Evolutionary conservation across 768 basidiomycete species (phyloP).

Genomic region (Pisolithus orientalis): DNA sequence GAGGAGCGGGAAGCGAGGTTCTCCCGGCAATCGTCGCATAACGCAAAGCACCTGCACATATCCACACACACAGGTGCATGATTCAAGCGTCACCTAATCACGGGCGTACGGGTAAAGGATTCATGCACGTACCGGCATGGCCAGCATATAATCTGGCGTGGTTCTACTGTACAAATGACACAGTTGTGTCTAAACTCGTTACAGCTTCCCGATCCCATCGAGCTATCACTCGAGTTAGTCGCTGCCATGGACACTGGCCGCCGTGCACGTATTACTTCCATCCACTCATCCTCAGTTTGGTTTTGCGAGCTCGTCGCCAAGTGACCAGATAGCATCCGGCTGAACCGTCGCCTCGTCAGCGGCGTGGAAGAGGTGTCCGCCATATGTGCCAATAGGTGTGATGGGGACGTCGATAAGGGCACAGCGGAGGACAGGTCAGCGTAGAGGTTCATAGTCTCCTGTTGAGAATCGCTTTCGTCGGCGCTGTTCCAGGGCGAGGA

Average conservation of each 20-base stretch:
- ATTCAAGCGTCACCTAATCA: background rate
- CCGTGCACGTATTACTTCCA: constrained; percentile 24
- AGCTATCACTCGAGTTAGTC: constrained; percentile 3
- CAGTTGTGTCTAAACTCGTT: constrained; percentile 39
- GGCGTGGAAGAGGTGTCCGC: constrained; percentile 35
- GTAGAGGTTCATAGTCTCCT: constrained; percentile 45
- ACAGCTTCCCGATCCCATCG: constrained; percentile 20
- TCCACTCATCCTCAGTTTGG: constrained; percentile 21
- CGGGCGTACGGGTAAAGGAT: background rate
- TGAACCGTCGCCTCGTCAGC: constrained; percentile 45
- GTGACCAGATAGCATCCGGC: constrained; percentile 25
- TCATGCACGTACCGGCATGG: constrained; percentile 61
- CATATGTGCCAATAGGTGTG: constrained; percentile 53
- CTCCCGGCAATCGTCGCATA: constrained; percentile 49
- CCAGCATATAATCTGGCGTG: constrained; percentile 74
- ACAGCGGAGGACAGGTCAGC: constrained; percentile 43
- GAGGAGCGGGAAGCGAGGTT: constrained; percentile 46
- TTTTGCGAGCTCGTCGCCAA: background rate
- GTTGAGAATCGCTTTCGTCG: constrained; percentile 30
- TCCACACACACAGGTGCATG: background rate
- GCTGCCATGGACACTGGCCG: constrained; percentile 5
- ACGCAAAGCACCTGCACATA: constrained; percentile 37
- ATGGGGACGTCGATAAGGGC: constrained; percentile 29
- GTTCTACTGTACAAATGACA: constrained; percentile 67
- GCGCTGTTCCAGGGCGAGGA: constrained; percentile 22